These are phyloP conservation scores for Gossypium davidsonii DNA, from an alignment of 441 rosid genomes.

Conservation along the genomic window DNA sequence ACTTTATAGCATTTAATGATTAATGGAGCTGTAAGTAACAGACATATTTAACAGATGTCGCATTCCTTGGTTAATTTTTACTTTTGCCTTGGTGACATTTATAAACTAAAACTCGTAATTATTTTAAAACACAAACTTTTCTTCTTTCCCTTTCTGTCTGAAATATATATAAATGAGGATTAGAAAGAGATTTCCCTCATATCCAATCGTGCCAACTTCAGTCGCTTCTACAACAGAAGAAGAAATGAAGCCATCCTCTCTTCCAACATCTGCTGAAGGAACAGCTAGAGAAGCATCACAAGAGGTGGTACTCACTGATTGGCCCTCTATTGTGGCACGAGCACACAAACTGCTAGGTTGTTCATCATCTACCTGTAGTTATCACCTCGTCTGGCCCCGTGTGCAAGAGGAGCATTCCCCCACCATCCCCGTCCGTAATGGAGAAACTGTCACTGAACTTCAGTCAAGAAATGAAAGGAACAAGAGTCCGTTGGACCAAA, in stretches of 20 bases:
- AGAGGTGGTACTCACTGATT: background rate
- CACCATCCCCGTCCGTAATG: background rate
- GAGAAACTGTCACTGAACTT: background rate
- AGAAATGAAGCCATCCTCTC: background rate
- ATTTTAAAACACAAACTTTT: background rate
- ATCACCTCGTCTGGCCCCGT: background rate
- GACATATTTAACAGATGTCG: background rate
- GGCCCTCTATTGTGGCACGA: background rate
- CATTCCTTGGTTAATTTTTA: background rate
- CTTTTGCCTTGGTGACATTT: background rate
- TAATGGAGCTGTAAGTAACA: background rate
- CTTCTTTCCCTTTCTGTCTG: background rate
- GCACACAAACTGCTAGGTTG: slow-evolving; percentile 3
- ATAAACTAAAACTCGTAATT: background rate
- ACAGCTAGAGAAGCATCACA: background rate
- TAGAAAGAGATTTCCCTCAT: slow-evolving; percentile 4
- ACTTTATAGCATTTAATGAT: background rate
- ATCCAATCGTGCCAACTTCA: background rate
- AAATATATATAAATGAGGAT: slow-evolving; percentile 1
- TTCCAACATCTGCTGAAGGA: background rate
- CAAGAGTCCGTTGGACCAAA: background rate
- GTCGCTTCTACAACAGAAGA: background rate
- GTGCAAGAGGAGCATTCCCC: background rate
- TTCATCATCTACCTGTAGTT: background rate
- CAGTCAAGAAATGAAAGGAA: background rate